phyloP scores from a whole-genome alignment of 148 eudicot species.

The Polygonum aviculare region DNA sequence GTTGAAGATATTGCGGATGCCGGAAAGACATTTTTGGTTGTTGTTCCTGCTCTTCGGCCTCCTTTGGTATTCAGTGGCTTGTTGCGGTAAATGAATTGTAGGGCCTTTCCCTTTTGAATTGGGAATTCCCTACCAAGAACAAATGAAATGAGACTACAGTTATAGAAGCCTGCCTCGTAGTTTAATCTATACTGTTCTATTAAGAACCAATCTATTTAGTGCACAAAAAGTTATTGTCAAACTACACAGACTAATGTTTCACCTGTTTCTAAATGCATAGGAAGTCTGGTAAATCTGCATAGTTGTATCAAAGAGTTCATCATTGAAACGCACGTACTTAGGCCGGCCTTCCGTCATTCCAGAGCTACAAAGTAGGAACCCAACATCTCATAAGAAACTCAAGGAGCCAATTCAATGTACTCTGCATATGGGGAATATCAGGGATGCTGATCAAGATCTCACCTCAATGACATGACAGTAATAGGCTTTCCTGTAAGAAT shows the following conservation, averaged over 20 bases:
- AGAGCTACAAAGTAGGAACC: slow-evolving; percentile 36
- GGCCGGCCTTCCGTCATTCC: slow-evolving; percentile 93
- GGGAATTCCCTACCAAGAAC: slow-evolving; percentile 59
- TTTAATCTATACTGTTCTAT: too few relatives aligned
- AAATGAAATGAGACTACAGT: background rate
- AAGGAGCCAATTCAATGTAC: background rate
- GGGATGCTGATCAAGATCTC: background rate
- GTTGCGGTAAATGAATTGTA: slow-evolving; percentile 75
- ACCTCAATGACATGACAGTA: slow-evolving; percentile 73
- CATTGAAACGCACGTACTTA: slow-evolving; percentile 78
- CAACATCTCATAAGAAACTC: slow-evolving; percentile 10
- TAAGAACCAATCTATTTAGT: background rate
- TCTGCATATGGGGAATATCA: background rate
- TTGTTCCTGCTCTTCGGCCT: slow-evolving; percentile 74
- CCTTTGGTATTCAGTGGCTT: slow-evolving; percentile 71
- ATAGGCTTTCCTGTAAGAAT: slow-evolving; percentile 71
- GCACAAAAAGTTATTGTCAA: background rate
- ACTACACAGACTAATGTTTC: background rate
- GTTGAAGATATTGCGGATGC: slow-evolving; percentile 29
- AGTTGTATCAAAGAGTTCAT: slow-evolving; percentile 58
- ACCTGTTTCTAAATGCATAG: slow-evolving; percentile 84
- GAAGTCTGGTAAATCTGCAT: slow-evolving; percentile 86
- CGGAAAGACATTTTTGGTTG: slow-evolving; percentile 77
- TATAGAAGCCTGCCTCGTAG: too few relatives aligned
- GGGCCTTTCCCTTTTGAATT: slow-evolving; percentile 50